A percentile compares a stretch with the other conserved stretches of the same genome.
Evolutionary conservation across 805 yeast species (phyloP).

Genomic region (Zygotorulaspora florentina): DNA sequence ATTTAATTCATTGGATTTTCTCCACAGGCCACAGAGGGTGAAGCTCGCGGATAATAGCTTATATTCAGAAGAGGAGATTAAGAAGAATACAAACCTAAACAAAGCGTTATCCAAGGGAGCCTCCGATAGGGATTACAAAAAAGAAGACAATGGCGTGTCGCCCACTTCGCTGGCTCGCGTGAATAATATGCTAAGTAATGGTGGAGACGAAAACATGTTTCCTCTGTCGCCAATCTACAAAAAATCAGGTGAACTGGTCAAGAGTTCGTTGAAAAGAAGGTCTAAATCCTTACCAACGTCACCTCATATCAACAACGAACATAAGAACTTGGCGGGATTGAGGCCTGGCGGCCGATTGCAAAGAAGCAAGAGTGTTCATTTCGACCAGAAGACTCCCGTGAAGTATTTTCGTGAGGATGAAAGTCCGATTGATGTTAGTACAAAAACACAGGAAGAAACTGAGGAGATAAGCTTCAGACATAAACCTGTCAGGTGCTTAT

Average conservation of each 20-base stretch:
- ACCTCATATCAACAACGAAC: constrained; percentile 9
- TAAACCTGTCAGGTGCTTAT: constrained; percentile 16
- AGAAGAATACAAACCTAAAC: constrained; percentile 27
- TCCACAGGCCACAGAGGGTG: constrained; percentile 31
- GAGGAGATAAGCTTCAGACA: constrained; percentile 29
- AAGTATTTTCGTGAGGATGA: constrained; percentile 70
- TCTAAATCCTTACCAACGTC: constrained; percentile 45
- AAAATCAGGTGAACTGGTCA: constrained; percentile 77
- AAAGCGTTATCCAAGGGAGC: constrained; percentile 7
- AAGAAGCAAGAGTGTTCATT: constrained; percentile 72
- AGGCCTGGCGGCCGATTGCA: constrained; percentile 22
- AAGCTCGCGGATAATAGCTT: constrained; percentile 15
- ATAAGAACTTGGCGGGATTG: constrained; percentile 1
- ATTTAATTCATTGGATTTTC: constrained; percentile 23
- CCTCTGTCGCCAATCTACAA: constrained; percentile 52
- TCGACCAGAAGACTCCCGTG: constrained; percentile 64
- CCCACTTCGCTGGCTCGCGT: not conserved
- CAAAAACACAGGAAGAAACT: constrained; percentile 34
- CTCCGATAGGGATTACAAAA: not conserved
- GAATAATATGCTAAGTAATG: not conserved
- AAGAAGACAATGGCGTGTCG: not conserved
- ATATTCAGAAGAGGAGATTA: constrained; percentile 26
- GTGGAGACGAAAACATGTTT: constrained; percentile 13
- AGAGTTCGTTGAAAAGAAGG: constrained; percentile 33
- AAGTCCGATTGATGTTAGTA: constrained; percentile 65